phyloP scores from a whole-genome alignment of 179 eudicot species.

The Vitellaria paradoxa region DNA sequence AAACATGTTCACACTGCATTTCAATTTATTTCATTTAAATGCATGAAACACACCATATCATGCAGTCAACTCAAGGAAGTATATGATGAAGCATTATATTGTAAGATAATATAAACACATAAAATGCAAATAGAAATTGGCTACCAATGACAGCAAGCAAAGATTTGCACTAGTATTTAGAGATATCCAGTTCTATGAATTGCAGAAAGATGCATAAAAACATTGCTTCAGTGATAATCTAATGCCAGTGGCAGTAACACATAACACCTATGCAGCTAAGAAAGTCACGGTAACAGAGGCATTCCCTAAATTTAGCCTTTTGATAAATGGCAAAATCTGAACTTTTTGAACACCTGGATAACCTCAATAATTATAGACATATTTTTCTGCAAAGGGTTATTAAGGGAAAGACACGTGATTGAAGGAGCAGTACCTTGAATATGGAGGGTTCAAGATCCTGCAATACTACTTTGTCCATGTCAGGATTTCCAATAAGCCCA shows the following conservation, averaged over 20 bases:
- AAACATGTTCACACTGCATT: not conserved
- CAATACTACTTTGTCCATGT: slow-evolving; percentile 53
- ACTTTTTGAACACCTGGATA: not conserved
- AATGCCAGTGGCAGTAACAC: not conserved
- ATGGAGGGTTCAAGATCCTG: slow-evolving; percentile 74
- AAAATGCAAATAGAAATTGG: not conserved
- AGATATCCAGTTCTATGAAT: not conserved
- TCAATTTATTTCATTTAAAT: not conserved
- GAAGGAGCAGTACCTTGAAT: slow-evolving; percentile 55
- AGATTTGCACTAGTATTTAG: not conserved
- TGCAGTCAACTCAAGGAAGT: not conserved
- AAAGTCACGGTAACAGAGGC: not conserved
- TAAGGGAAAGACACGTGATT: not conserved
- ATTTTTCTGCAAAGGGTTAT: not conserved
- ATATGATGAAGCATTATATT: not conserved
- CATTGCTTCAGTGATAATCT: not conserved
- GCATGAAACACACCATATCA: not conserved
- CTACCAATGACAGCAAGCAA: not conserved
- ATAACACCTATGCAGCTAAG: not conserved
- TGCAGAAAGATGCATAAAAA: not conserved
- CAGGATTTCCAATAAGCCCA: slow-evolving; percentile 73
- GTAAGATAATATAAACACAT: not conserved
- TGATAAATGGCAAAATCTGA: not conserved
- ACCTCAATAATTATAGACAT: not conserved
- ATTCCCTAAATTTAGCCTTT: not conserved